Evolutionary conservation across 768 basidiomycete genomes (phyloP).

Genomic region (Termitomyces sp.): DNA sequence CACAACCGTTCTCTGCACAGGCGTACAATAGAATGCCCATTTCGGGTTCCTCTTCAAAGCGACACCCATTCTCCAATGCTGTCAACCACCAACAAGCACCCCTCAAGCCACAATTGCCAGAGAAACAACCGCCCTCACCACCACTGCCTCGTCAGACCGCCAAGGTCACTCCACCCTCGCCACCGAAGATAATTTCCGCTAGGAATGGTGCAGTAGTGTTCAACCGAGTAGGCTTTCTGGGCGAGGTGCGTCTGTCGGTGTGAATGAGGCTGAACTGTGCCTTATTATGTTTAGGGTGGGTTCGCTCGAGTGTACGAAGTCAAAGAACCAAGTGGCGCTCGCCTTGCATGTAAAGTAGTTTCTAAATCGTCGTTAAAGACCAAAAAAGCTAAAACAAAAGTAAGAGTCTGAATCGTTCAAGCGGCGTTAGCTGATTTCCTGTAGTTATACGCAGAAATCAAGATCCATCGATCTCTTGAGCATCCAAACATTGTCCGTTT

Average conservation of each 20-base stretch:
- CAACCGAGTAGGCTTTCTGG: slow-evolving; percentile 75
- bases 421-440: background rate
- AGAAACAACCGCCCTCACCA: slow-evolving; percentile 42
- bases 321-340: slow-evolving; percentile 57
- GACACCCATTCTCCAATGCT: slow-evolving; percentile 25
- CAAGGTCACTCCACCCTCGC: slow-evolving; percentile 77
- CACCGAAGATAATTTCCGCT: slow-evolving; percentile 71
- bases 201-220: slow-evolving; percentile 51
- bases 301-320: slow-evolving; percentile 97
- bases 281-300: slow-evolving; percentile 53
- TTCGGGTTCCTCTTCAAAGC: slow-evolving; percentile 20
- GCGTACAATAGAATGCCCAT: slow-evolving; percentile 23
- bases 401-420: slow-evolving; percentile 18
- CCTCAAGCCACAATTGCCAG: slow-evolving; percentile 22
- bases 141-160: slow-evolving; percentile 79
- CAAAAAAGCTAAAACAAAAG: slow-evolving; percentile 97
- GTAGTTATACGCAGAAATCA: slow-evolving; percentile 97
- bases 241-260: slow-evolving; percentile 60
- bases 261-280: background rate
- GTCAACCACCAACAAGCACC: slow-evolving; percentile 21
- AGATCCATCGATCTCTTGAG: slow-evolving; percentile 85
- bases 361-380: slow-evolving; percentile 89
- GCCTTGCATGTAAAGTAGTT: slow-evolving; percentile 90
- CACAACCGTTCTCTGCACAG: slow-evolving; percentile 17
- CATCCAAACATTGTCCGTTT: slow-evolving; percentile 94